phyloP scores from a whole-genome alignment of 176 grass and related monocot genomes.

The Avena eriantha region DNA sequence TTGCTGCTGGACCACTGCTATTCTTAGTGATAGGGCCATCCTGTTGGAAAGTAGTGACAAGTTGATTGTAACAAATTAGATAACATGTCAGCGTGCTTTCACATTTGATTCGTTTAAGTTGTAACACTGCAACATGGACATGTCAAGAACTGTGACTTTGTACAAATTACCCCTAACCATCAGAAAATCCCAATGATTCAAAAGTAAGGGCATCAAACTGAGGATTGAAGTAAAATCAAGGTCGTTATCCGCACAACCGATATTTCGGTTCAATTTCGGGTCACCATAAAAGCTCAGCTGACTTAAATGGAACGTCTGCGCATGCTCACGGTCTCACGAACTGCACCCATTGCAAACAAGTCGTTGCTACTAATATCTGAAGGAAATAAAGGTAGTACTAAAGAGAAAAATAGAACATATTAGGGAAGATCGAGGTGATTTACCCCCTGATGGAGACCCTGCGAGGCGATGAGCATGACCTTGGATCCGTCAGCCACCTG shows the following conservation, averaged over 20 bases:
- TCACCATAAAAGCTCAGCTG: not conserved
- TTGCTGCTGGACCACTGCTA: slow-evolving; percentile 37
- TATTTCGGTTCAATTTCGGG: not conserved
- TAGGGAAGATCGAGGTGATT: slow-evolving; percentile 25
- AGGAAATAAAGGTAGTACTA: not conserved
- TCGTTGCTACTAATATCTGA: slow-evolving; percentile 16
- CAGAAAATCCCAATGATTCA: slow-evolving; percentile 1
- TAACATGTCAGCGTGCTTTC: not conserved
- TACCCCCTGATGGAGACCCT: slow-evolving; percentile 98
- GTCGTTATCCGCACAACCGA: not conserved
- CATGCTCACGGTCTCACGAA: not conserved
- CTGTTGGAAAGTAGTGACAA: slow-evolving; percentile 41
- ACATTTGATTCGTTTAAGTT: slow-evolving; percentile 4
- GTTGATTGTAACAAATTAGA: not conserved
- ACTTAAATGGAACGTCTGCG: not conserved
- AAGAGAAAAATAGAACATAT: not conserved
- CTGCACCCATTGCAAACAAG: not conserved
- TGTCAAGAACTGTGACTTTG: slow-evolving; percentile 9
- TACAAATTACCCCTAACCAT: slow-evolving; percentile 4
- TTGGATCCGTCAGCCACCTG: slow-evolving; percentile 73
- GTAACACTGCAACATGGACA: slow-evolving; percentile 12
- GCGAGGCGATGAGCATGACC: slow-evolving; percentile 87
- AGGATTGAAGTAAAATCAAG: not conserved
- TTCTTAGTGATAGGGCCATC: slow-evolving; percentile 84
- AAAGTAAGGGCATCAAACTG: slow-evolving; percentile 1